Evolutionary conservation across 345 rosid species (phyloP).

Genomic region (Ceriops tagal): DNA sequence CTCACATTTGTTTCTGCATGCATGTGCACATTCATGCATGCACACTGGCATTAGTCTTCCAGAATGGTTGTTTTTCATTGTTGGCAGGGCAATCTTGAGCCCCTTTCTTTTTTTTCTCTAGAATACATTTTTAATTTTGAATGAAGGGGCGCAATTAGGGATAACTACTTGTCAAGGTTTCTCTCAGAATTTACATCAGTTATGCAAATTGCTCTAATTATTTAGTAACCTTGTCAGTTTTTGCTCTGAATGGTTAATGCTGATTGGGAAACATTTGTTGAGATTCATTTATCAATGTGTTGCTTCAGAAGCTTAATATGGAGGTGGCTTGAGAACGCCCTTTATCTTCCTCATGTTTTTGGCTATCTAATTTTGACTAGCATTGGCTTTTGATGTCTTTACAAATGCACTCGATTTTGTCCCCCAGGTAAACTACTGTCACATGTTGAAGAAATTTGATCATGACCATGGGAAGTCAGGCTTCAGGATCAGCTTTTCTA

Average conservation of each 20-base stretch:
- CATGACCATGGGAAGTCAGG: slow-evolving; percentile 64
- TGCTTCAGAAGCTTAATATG: too few species aligned
- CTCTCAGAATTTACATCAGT: too few species aligned
- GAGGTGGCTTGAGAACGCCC: too few species aligned
- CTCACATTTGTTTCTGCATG: too few species aligned
- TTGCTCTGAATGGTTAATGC: background rate
- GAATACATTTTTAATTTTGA: too few species aligned
- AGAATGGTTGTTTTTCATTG: too few species aligned
- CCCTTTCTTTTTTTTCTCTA: too few species aligned
- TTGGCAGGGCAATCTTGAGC: too few species aligned
- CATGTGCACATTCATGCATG: too few species aligned
- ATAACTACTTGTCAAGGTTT: background rate
- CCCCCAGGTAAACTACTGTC: slow-evolving; percentile 68
- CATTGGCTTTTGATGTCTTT: slow-evolving; percentile 3
- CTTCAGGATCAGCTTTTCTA: slow-evolving; percentile 50
- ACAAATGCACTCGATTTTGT: slow-evolving; percentile 18
- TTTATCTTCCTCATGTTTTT: background rate
- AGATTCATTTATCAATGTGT: background rate
- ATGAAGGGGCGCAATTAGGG: background rate
- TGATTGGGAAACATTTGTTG: background rate
- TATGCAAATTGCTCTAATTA: background rate
- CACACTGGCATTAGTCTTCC: too few species aligned
- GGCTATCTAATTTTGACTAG: background rate
- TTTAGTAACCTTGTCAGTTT: too few species aligned
- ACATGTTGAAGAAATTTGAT: slow-evolving; percentile 51